phyloP scores from a whole-genome alignment of 805 yeast species.

The Yarrowia deformans region DNA sequence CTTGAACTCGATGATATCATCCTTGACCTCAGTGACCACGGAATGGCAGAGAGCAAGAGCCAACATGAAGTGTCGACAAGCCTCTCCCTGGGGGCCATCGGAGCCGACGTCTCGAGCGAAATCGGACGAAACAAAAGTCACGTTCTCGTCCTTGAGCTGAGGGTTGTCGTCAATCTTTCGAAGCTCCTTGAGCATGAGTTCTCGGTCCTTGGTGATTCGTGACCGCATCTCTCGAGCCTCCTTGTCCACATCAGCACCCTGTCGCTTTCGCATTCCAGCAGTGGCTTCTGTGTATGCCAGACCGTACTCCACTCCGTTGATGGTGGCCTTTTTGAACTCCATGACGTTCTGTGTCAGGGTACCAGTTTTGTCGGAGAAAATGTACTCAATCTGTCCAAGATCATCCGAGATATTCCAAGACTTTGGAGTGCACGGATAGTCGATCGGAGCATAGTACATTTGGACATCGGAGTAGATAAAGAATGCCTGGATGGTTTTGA shows the following conservation, averaged over 20 bases:
- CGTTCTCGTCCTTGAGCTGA: constrained; percentile 60
- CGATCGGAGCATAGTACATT: constrained; percentile 73
- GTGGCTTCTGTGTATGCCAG: constrained; percentile 77
- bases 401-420: constrained; percentile 88
- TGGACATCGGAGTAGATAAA: constrained; percentile 74
- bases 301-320: constrained; percentile 74
- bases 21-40: constrained; percentile 67
- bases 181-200: constrained; percentile 58
- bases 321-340: constrained; percentile 83
- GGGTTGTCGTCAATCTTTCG: constrained; percentile 53
- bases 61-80: constrained; percentile 68
- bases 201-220: constrained; percentile 57
- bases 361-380: constrained; percentile 85
- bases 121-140: constrained; percentile 72
- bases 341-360: constrained; percentile 83
- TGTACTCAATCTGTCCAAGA: constrained; percentile 82
- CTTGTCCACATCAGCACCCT: constrained; percentile 65
- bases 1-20: constrained; percentile 60
- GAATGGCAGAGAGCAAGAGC: constrained; percentile 80
- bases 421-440: constrained; percentile 82
- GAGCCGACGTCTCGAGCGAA: constrained; percentile 63
- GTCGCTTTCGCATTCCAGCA: constrained; percentile 71
- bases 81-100: constrained; percentile 54
- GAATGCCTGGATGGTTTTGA: constrained; percentile 79
- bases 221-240: constrained; percentile 59